Percentiles rank a stretch among this genome's conserved stretches.
phyloP scores from a whole-genome alignment of 257 asterid species.

The Plantago elongata region DNA sequence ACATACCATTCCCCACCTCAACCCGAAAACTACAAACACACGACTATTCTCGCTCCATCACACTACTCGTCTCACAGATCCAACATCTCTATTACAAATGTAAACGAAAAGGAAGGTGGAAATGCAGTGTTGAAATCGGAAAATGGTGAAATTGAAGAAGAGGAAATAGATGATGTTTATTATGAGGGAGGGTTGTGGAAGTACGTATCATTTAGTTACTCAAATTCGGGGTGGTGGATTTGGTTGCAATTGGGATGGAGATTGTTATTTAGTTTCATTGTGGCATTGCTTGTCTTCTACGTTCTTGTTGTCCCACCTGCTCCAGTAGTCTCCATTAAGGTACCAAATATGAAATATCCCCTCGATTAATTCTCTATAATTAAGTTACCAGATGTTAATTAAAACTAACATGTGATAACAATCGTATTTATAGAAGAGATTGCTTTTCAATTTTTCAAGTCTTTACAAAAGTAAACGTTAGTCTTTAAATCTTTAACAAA shows the following conservation, averaged over 20 bases:
- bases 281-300: slow-evolving; percentile 59
- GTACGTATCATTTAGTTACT: slow-evolving; percentile 40
- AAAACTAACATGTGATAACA: too few relatives aligned
- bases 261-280: slow-evolving; percentile 45
- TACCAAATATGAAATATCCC: too few relatives aligned
- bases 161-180: too few relatives aligned
- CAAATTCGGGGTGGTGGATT: slow-evolving; percentile 56
- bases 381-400: too few relatives aligned
- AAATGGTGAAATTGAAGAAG: slow-evolving; percentile 28
- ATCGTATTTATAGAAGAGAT: too few relatives aligned
- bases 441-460: too few relatives aligned
- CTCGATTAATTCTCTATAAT: too few relatives aligned
- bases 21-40: slow-evolving; percentile 5
- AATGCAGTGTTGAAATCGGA: slow-evolving; percentile 6
- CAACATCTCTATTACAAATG: slow-evolving; percentile 28
- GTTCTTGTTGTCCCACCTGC: slow-evolving; percentile 63
- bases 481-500: too few relatives aligned
- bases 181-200: too few relatives aligned
- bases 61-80: slow-evolving; percentile 63
- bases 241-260: slow-evolving; percentile 66
- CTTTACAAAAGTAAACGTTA: too few relatives aligned
- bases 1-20: too few relatives aligned
- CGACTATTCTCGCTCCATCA: background rate
- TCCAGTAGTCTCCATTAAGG: slow-evolving; percentile 55
- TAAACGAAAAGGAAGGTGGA: slow-evolving; percentile 10